A percentile compares a stretch with the other conserved stretches of the same genome.
phyloP scores from a whole-genome alignment of 495 filamentous ascomycete genomes.

The Barbatosphaeria neglecta region DNA sequence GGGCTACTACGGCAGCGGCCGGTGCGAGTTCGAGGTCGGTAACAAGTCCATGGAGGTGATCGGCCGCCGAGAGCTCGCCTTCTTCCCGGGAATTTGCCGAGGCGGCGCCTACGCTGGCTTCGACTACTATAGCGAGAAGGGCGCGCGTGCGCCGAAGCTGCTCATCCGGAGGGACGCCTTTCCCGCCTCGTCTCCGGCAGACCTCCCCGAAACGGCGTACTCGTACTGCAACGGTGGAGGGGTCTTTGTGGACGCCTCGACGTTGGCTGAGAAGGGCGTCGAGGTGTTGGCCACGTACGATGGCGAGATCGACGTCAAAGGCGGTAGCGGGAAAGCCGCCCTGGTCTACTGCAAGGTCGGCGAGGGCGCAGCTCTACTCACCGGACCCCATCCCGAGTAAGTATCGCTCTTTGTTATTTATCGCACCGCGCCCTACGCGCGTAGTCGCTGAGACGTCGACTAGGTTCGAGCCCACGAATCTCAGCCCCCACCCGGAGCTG shows the following conservation, averaged over 20 bases:
- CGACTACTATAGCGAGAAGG: conserved; percentile 79
- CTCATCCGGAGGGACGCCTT: conserved; percentile 52
- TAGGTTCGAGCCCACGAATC: conserved; percentile 76
- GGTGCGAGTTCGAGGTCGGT: conserved; percentile 86
- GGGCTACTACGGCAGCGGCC: conserved; percentile 73
- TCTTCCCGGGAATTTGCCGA: conserved; percentile 78
- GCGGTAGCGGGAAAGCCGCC: conserved; percentile 61
- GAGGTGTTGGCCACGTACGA: conserved; percentile 76
- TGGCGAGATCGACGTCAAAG: conserved; percentile 63
- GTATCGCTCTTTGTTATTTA: conserved; percentile 13
- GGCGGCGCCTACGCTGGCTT: conserved; percentile 87
- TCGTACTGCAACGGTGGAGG: conserved; percentile 94
- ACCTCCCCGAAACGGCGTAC: conserved; percentile 52
- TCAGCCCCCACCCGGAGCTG: conserved; percentile 49
- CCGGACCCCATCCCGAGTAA: conserved; percentile 90
- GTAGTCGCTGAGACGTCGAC: no score
- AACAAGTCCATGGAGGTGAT: conserved; percentile 73
- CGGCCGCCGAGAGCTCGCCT: conserved; percentile 73
- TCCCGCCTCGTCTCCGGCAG: conserved; percentile 22
- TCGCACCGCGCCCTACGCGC: neutral
- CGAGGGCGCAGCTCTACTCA: conserved; percentile 69
- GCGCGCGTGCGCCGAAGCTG: conserved; percentile 62
- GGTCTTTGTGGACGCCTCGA: conserved; percentile 74
- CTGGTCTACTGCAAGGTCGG: conserved; percentile 82
- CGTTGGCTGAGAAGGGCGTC: conserved; percentile 49